phyloP scores from a whole-genome alignment of 2,329 filamentous ascomycete genomes.

The Cercospora sp. region DNA sequence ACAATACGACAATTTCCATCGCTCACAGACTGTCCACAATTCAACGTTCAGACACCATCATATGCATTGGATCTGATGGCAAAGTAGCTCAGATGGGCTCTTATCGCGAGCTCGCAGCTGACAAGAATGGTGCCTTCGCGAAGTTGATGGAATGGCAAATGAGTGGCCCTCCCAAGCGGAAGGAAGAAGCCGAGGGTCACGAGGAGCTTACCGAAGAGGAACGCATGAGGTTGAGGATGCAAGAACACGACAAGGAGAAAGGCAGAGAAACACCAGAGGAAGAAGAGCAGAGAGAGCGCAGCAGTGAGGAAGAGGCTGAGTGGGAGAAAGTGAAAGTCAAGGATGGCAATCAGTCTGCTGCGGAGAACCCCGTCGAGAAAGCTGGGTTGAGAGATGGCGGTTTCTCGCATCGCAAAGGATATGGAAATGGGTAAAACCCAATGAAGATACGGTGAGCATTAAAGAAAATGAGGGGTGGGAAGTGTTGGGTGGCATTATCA shows the following conservation, averaged over 20 bases:
- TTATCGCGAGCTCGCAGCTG: slow-evolving; percentile 72
- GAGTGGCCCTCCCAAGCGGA: slow-evolving; percentile 62
- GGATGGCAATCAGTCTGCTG: slow-evolving; percentile 32
- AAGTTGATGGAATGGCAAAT: slow-evolving; percentile 99
- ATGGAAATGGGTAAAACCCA: background rate
- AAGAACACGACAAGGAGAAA: slow-evolving; percentile 33
- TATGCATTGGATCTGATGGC: slow-evolving; percentile 84
- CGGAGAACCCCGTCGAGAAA: slow-evolving; percentile 36
- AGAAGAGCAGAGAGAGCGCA: slow-evolving; percentile 28
- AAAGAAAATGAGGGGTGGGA: background rate
- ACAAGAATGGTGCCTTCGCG: slow-evolving; percentile 80
- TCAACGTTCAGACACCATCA: slow-evolving; percentile 90
- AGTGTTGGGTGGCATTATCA: background rate
- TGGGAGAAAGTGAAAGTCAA: slow-evolving; percentile 35
- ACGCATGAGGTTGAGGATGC: slow-evolving; percentile 49
- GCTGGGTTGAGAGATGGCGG: slow-evolving; percentile 20
- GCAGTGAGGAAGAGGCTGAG: slow-evolving; percentile 42
- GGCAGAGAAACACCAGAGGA: slow-evolving; percentile 35
- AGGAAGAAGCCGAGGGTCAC: slow-evolving; percentile 23
- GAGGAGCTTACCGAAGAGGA: slow-evolving; percentile 41
- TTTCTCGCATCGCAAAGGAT: slow-evolving; percentile 15
- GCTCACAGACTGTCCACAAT: slow-evolving; percentile 95
- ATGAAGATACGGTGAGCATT: background rate
- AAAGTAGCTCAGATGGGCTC: slow-evolving; percentile 87
- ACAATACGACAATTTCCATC: slow-evolving; percentile 96